Percentiles rank a stretch among this genome's conserved stretches.
Conservation (phyloP, 305 asterid genomes). For the Fraxinus floribunda region DNA sequence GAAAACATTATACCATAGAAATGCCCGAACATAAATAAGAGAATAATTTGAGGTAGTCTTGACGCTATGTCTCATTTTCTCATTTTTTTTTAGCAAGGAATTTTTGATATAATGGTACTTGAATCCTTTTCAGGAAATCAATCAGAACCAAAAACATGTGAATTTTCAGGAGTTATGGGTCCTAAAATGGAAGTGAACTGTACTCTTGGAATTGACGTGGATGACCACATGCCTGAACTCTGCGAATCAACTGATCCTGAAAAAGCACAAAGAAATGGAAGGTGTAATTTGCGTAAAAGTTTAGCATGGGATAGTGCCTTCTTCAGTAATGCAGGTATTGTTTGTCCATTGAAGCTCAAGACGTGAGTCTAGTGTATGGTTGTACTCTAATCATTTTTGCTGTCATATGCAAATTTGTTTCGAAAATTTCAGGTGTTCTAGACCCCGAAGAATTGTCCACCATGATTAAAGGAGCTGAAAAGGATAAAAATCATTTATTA, state of each 20-base stretch:
- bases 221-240: slow-evolving; percentile 47
- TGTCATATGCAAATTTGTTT: background rate
- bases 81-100: background rate
- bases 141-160: slow-evolving; percentile 22
- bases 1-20: background rate
- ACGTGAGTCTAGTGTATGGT: background rate
- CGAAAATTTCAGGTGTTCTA: slow-evolving; percentile 62
- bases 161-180: slow-evolving; percentile 24
- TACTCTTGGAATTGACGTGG: slow-evolving; percentile 23
- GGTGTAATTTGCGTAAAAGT: slow-evolving; percentile 86
- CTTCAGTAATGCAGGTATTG: slow-evolving; percentile 86
- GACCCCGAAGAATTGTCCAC: slow-evolving; percentile 83
- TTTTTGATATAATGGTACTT: slow-evolving; percentile 16
- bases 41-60: background rate
- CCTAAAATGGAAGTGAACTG: slow-evolving; percentile 31
- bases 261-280: slow-evolving; percentile 44
- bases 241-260: slow-evolving; percentile 57
- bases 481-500: slow-evolving; percentile 40
- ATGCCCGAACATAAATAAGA: background rate
- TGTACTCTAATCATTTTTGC: slow-evolving; percentile 1
- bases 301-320: slow-evolving; percentile 98
- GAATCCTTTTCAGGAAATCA: slow-evolving; percentile 34
- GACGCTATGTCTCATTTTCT: background rate
- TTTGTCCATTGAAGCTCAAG: slow-evolving; percentile 8
- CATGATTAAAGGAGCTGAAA: slow-evolving; percentile 65